Conservation (phyloP, 139 green algal species). For the Deuterostichococcus epilithicus region DNA sequence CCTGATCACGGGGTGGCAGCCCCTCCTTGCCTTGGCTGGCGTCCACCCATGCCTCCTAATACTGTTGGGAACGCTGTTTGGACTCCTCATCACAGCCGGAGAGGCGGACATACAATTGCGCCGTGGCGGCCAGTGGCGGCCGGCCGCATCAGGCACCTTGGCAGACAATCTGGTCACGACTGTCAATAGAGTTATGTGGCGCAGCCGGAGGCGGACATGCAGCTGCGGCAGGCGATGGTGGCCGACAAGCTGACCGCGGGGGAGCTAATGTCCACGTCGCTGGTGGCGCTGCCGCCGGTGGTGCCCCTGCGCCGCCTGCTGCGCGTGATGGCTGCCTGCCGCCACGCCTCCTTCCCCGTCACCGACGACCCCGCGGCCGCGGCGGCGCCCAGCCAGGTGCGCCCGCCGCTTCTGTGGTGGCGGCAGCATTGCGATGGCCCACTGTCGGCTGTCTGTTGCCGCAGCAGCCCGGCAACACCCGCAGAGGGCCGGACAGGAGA, state of each 20-base stretch:
- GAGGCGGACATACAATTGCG: no score
- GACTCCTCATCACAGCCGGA: no score
- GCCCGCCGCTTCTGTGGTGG: no score
- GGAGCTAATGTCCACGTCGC: slow-evolving; percentile 48
- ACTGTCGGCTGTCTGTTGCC: no score
- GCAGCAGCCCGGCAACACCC: no score
- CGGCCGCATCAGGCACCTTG: not conserved
- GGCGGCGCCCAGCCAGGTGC: slow-evolving; percentile 5
- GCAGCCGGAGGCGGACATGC: slow-evolving; percentile 33
- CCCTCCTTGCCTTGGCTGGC: no score
- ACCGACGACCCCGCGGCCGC: slow-evolving; percentile 22
- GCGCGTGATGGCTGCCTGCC: slow-evolving; percentile 32
- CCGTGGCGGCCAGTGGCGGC: no score
- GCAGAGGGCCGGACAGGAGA: no score
- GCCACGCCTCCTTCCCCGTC: slow-evolving; percentile 57
- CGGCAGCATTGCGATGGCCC: no score
- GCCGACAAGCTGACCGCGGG: slow-evolving; percentile 55
- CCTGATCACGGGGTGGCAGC: not conserved
- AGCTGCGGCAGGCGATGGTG: slow-evolving; percentile 46
- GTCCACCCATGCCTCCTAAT: no score
- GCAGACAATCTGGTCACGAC: not conserved
- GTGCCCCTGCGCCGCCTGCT: slow-evolving; percentile 40
- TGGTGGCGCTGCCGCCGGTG: slow-evolving; percentile 50
- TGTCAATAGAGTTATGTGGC: not conserved
- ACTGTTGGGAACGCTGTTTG: no score